Base-by-base conservation (phyloP, 2,329 filamentous ascomycete species). In the Arthroderma sp. region DNA sequence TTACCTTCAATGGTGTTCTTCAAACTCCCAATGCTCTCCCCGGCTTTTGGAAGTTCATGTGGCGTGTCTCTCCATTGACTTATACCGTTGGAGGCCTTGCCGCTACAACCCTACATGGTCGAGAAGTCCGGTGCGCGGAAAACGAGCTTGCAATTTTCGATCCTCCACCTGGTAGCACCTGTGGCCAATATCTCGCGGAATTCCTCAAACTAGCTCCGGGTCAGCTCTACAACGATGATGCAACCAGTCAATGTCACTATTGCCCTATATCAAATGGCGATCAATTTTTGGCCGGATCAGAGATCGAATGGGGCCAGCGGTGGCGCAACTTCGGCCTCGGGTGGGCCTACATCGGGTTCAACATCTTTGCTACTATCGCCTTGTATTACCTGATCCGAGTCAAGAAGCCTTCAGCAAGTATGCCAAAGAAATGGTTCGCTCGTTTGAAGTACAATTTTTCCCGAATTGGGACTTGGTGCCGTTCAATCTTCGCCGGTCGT, bases 21-120 rank as follows among this genome's bases (percentile, higher is more conserved):
- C 78, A 79, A 29, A 66, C 68, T 4, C 80, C 82, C 0, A 62
- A 66, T 2, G 61, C 65, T 2, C 72, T 89, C 31, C 83, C 84
- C 0, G 67, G 75, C 4, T 87, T 88, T 71, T 89, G 84, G 83
- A 79, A 82, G 54, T 86, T 86, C 69, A 84, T 87, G 80, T 89
- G 89, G 64, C 77, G 82, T 39, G 66, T 87, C 40, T 86, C 81
- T 0, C 86, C 87, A 0, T 83, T 94, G 54, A 88, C 83, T 0
- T 94, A 94, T 59, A 68, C 91, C 10, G 77, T 89, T 28, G 73
- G 74, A 6, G 83, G 80, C 22, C 78, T 94, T 66, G 62, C 89
- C 0, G 73, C 80, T 0, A 75, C 75, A 0, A 84, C 77, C 3
- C 66, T 94, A 4, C 82, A 83, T 36, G 80, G 82, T 54, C 77